Percentiles rank a stretch among this genome's conserved stretches.
Evolutionary conservation across 306 rosid genomes (phyloP).

Genomic region (Senna siamea): DNA sequence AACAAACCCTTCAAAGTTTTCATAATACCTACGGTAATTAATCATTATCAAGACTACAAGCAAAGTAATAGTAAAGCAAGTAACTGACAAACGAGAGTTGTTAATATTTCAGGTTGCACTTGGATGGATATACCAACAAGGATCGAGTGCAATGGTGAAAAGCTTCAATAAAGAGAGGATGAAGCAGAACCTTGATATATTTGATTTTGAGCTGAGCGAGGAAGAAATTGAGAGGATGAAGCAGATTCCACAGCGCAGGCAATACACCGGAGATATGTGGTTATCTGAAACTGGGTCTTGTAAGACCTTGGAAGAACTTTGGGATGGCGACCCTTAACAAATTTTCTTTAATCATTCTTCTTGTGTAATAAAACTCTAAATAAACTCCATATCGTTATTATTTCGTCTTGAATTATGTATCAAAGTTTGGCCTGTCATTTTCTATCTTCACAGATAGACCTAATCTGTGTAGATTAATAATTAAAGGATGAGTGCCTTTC

Average conservation of each 20-base stretch:
- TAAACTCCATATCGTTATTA: slow-evolving; percentile 28
- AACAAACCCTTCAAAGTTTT: background rate
- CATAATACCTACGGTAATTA: too few species aligned
- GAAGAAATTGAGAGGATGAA: slow-evolving; percentile 56
- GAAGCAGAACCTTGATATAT: slow-evolving; percentile 56
- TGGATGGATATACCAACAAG: slow-evolving; percentile 62
- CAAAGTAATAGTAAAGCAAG: background rate
- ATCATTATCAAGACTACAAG: too few species aligned
- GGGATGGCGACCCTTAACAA: slow-evolving; percentile 52
- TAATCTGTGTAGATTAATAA: too few species aligned
- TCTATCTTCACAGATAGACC: too few species aligned
- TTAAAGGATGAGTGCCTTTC: too few species aligned
- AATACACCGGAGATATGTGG: slow-evolving; percentile 40
- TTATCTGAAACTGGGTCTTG: slow-evolving; percentile 49
- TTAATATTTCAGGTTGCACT: slow-evolving; percentile 52
- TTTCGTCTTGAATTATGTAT: slow-evolving; percentile 12
- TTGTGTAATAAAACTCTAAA: background rate
- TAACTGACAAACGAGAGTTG: background rate
- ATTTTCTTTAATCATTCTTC: background rate
- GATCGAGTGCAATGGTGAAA: slow-evolving; percentile 50
- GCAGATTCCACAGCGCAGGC: slow-evolving; percentile 58
- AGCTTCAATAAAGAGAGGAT: slow-evolving; percentile 66
- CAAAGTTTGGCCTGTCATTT: too few species aligned
- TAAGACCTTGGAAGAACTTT: slow-evolving; percentile 54
- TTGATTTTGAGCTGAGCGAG: slow-evolving; percentile 56